These are phyloP conservation scores for Datura wrightii DNA, from an alignment of 257 asterid species.

Conservation along the genomic window DNA sequence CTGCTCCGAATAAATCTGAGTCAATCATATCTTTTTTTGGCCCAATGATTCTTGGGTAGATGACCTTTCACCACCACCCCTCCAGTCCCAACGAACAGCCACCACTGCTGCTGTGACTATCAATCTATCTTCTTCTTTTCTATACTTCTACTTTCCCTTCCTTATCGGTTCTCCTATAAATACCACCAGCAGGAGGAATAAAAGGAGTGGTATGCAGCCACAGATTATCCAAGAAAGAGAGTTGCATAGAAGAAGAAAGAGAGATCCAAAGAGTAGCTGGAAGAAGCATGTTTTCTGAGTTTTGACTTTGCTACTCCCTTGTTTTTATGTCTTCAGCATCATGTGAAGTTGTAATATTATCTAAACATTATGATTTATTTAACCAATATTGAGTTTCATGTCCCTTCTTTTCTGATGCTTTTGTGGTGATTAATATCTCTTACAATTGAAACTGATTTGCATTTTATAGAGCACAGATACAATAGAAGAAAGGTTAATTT, in stretches of 20 bases:
- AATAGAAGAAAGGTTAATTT: background rate
- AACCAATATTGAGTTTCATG: background rate
- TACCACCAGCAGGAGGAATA: background rate
- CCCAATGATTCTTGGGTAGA: background rate
- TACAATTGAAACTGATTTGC: background rate
- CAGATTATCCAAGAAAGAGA: too few relatives aligned
- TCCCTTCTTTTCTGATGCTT: background rate
- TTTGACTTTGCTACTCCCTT: background rate
- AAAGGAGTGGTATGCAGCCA: background rate
- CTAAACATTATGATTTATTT: background rate
- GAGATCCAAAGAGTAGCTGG: background rate
- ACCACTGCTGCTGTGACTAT: background rate
- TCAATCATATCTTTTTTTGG: background rate
- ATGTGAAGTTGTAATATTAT: background rate
- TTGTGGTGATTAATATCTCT: background rate
- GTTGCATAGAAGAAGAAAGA: background rate
- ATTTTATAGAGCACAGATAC: background rate
- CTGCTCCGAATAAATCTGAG: background rate
- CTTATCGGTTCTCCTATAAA: background rate
- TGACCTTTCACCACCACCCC: background rate
- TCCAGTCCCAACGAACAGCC: background rate
- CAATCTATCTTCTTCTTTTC: background rate
- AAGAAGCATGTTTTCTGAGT: background rate
- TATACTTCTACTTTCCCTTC: background rate
- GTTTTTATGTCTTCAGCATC: background rate